Conservation (phyloP, 768 basidiomycete genomes). For the Pisolithus albus region DNA sequence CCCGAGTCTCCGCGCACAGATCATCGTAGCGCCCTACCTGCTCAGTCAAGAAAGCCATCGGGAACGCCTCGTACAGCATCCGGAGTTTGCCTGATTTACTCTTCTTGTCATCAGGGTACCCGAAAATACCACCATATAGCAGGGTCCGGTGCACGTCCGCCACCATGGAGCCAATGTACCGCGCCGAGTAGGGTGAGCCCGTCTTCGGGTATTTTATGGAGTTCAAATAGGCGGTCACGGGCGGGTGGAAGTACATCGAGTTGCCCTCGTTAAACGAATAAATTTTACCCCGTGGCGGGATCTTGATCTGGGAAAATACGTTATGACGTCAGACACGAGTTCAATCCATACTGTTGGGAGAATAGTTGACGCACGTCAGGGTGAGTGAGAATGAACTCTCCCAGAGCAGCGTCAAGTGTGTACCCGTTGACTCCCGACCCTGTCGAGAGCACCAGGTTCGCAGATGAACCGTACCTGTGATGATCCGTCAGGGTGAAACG, state of each 20-base stretch:
- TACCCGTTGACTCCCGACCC: conserved; percentile 97
- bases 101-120: conserved; percentile 98
- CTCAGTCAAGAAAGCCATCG: conserved; percentile 93
- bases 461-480: conserved; percentile 83
- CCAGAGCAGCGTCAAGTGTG: conserved; percentile 90
- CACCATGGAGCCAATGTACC: conserved; percentile 98
- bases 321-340: conserved; percentile 6
- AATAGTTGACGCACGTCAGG: conserved; percentile 58
- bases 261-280: conserved; percentile 99
- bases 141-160: conserved; percentile 96
- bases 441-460: conserved; percentile 92
- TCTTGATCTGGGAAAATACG: conserved; percentile 58
- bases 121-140: conserved; percentile 97
- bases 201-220: conserved; percentile 85
- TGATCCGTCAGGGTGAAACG: conserved; percentile 7
- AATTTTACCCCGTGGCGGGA: conserved; percentile 93
- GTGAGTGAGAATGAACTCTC: conserved; percentile 98
- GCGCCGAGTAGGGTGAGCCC: conserved; percentile 78
- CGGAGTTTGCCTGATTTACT: conserved; percentile 92
- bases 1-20: neutral
- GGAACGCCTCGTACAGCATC: conserved; percentile 95
- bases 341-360: neutral
- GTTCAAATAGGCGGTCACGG: conserved; percentile 74
- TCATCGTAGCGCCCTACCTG: conserved; percentile 51
- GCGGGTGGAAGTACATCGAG: conserved; percentile 85